Base-by-base conservation (phyloP, 306 rosid genomes). In the Fragaria iinumae region DNA sequence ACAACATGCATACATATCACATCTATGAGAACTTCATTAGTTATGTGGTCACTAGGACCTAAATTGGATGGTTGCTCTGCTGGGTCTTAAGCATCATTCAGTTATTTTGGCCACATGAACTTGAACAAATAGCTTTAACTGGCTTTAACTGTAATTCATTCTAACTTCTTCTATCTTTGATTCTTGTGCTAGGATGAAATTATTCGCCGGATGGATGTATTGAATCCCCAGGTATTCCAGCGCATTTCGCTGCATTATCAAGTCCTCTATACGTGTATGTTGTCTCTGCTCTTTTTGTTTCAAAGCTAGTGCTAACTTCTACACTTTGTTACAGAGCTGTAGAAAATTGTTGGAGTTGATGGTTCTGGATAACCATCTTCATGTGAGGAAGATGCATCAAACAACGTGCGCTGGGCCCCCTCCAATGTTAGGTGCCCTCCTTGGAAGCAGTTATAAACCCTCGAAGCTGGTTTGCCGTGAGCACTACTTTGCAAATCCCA, bases 171-270 rank as follows among this genome's bases (percentile, higher is more conserved):
- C 71, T 68, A 67, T 63, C 57, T 8, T 68, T 14, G 14, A 6
- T 66, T 57, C 71, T 8, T 76, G 56, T 85, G 66, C 44, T 78
- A 95, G 99, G 99, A 84, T 76, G 90, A 85, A 64, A 88, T 95
- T 84, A 79, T 89, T 41, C 82, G 8, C 45, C 93, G 81, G 81
- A 89, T 92, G 97, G 91, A 92, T 9, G 92, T 86, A 76, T 74
- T 95, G 96, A 95, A 83, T 72, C 97, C 97, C 57, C 97, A 95
- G 98, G 97, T 92, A 86, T 13, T 76, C 80, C 41, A 66, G 21
- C 72, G 8, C 29, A 56, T 6, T 71, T 34, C 17, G 23, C 64
- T 17, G 18, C 9, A 25, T 50, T 45, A 73, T 13, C 17, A 57
- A n/a, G 49, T 34, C 43, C 59, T 44, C 47, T 43, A 66, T 23